These are phyloP conservation scores for Pueraria montana DNA, from an alignment of 306 rosid genomes.

Conservation along the genomic window DNA sequence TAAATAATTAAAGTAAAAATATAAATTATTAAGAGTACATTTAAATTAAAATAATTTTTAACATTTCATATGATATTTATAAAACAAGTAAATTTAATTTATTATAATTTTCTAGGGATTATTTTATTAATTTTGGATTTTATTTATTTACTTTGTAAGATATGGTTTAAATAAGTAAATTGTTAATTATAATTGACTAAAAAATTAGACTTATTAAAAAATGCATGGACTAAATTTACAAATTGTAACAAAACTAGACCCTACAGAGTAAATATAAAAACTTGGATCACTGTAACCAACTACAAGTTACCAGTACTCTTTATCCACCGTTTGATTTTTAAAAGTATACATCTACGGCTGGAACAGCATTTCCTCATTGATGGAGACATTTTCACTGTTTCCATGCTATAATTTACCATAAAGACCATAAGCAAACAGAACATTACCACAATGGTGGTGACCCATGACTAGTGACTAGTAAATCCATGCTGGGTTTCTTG, in stretches of 20 bases:
- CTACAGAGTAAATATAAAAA: not conserved
- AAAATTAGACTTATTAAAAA: too few species aligned
- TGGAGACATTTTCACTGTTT: not conserved
- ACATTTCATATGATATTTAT: not conserved
- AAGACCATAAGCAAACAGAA: too few species aligned
- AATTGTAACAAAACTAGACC: too few species aligned
- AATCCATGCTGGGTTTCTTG: constrained; percentile 4
- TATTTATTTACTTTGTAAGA: not conserved
- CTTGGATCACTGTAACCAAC: too few species aligned
- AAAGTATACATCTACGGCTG: not conserved
- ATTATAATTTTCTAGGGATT: too few species aligned
- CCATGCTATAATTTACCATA: not conserved
- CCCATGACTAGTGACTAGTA: not conserved
- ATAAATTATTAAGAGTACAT: not conserved
- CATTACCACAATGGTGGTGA: constrained; percentile 32
- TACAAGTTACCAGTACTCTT: too few species aligned
- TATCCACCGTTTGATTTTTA: too few species aligned
- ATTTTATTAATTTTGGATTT: too few species aligned
- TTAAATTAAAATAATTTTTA: not conserved
- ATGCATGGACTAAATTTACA: not conserved
- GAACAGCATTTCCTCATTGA: too few species aligned
- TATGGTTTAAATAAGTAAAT: too few species aligned
- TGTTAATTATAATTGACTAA: too few species aligned
- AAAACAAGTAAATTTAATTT: too few species aligned
- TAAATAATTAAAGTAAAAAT: not conserved